These are phyloP conservation scores for Sphaerulina musiva DNA, from an alignment of 2,329 filamentous ascomycete species.

Conservation along the genomic window DNA sequence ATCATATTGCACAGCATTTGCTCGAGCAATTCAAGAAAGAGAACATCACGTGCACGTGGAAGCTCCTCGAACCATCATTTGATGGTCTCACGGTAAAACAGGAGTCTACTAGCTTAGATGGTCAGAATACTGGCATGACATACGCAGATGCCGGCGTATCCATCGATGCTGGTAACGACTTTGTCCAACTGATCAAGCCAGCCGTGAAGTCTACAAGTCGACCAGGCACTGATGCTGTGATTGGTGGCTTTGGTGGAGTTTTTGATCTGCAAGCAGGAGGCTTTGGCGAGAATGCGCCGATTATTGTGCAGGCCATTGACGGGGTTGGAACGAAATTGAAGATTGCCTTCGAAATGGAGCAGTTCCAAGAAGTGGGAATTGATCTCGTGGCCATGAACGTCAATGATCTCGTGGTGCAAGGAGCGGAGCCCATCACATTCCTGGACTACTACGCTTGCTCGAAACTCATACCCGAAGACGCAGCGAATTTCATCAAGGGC, in stretches of 20 bases:
- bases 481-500: slow-evolving; percentile 81
- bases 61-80: slow-evolving; percentile 78
- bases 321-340: slow-evolving; percentile 96
- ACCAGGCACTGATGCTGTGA: slow-evolving; percentile 82
- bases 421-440: slow-evolving; percentile 91
- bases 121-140: slow-evolving; percentile 50
- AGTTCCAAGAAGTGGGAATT: slow-evolving; percentile 91
- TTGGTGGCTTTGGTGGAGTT: slow-evolving; percentile 90
- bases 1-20: slow-evolving; percentile 66
- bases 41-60: slow-evolving; percentile 76
- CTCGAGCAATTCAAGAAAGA: slow-evolving; percentile 65
- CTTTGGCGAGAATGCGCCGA: slow-evolving; percentile 61
- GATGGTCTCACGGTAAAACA: slow-evolving; percentile 49
- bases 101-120: slow-evolving; percentile 15
- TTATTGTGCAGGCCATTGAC: slow-evolving; percentile 89
- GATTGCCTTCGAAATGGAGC: slow-evolving; percentile 81
- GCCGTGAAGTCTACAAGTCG: slow-evolving; percentile 79
- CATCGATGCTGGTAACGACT: slow-evolving; percentile 87
- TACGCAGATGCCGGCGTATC: slow-evolving; percentile 92
- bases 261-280: slow-evolving; percentile 71
- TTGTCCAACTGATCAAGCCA: slow-evolving; percentile 86
- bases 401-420: slow-evolving; percentile 94
- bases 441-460: slow-evolving; percentile 97
- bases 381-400: slow-evolving; percentile 99
- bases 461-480: slow-evolving; percentile 69